Evolutionary conservation across 2,329 filamentous ascomycete genomes (phyloP).

Genomic region (Nakataea oryzae): DNA sequence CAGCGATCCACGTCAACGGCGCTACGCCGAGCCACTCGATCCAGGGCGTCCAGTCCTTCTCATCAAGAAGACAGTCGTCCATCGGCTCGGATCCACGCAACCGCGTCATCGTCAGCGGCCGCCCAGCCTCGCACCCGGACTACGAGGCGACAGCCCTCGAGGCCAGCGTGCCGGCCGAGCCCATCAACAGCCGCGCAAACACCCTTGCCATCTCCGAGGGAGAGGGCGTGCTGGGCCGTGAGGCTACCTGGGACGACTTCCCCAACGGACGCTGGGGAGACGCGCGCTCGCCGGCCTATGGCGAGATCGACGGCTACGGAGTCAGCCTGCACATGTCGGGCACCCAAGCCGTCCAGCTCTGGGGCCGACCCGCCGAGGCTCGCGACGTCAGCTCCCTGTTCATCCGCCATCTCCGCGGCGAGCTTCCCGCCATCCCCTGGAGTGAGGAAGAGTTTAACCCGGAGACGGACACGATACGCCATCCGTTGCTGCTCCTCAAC

Average conservation of each 20-base stretch:
- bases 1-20: slow-evolving; percentile 43
- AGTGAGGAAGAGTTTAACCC: slow-evolving; percentile 79
- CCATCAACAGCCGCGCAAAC: slow-evolving; percentile 68
- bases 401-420: slow-evolving; percentile 67
- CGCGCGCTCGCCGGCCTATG: slow-evolving; percentile 83
- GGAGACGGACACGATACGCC: slow-evolving; percentile 74
- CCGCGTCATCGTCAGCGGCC: slow-evolving; percentile 68
- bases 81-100: slow-evolving; percentile 81
- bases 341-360: slow-evolving; percentile 71
- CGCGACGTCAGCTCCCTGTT: slow-evolving; percentile 75
- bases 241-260: slow-evolving; percentile 98
- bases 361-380: slow-evolving; percentile 64
- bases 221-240: slow-evolving; percentile 76
- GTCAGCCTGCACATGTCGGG: slow-evolving; percentile 88
- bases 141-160: slow-evolving; percentile 68
- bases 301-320: slow-evolving; percentile 96
- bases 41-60: slow-evolving; percentile 1
- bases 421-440: slow-evolving; percentile 79
- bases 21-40: slow-evolving; percentile 17
- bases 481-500: slow-evolving; percentile 68
- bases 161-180: slow-evolving; percentile 63
- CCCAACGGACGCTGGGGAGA: slow-evolving; percentile 95
- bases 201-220: slow-evolving; percentile 92
- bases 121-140: slow-evolving; percentile 44
- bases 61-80: slow-evolving; percentile 59